Evolutionary conservation across 2,329 filamentous ascomycete genomes (phyloP).

Genomic region (Aaosphaeria pasadenensis): DNA sequence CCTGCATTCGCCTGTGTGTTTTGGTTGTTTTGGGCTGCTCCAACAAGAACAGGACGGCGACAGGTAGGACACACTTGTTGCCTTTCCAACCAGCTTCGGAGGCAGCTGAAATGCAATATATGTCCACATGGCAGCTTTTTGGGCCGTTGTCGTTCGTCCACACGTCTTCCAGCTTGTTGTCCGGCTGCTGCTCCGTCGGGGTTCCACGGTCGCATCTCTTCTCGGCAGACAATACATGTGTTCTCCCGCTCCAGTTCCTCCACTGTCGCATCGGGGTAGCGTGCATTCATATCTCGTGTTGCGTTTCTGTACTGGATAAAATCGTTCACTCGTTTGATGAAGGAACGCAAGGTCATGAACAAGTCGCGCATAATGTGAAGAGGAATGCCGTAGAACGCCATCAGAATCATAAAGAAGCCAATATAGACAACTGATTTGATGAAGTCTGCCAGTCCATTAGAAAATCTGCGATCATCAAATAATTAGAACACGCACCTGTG

Average conservation of each 20-base stretch:
- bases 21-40: slow-evolving; percentile 21
- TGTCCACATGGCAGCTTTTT: slow-evolving; percentile 98
- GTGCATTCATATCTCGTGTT: slow-evolving; percentile 86
- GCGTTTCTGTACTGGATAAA: slow-evolving; percentile 88
- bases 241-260: slow-evolving; percentile 84
- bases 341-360: slow-evolving; percentile 89
- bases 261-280: slow-evolving; percentile 84
- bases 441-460: slow-evolving; percentile 60
- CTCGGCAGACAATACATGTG: slow-evolving; percentile 95
- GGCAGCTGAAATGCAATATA: slow-evolving; percentile 88
- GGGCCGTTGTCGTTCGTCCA: slow-evolving; percentile 79
- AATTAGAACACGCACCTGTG: slow-evolving; percentile 57
- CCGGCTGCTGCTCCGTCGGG: slow-evolving; percentile 44
- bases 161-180: slow-evolving; percentile 37
- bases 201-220: slow-evolving; percentile 86
- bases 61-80: slow-evolving; percentile 98
- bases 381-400: slow-evolving; percentile 90
- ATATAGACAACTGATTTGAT: slow-evolving; percentile 87
- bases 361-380: slow-evolving; percentile 97
- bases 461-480: neutral
- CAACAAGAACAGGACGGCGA: slow-evolving; percentile 70
- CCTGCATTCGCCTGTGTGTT: slow-evolving; percentile 23
- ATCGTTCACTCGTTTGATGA: slow-evolving; percentile 83
- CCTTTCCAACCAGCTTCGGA: slow-evolving; percentile 94
- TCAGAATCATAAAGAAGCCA: slow-evolving; percentile 87